Conservation (phyloP, 2,329 filamentous ascomycete species). For the Bretziella fagacearum region DNA sequence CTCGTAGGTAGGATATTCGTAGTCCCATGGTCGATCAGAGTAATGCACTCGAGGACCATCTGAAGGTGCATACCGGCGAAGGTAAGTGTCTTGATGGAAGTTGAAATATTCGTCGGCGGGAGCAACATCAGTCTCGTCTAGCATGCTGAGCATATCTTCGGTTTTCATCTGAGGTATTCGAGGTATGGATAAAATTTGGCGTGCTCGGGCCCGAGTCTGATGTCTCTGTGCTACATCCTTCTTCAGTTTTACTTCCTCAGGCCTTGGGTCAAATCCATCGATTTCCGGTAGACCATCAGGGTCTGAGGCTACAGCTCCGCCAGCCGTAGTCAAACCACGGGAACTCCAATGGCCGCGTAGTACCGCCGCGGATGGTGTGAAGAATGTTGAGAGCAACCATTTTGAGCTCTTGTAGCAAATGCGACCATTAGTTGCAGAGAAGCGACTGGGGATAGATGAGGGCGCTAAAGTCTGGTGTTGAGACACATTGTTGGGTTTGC, state of each 20-base stretch:
- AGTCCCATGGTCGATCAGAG: conserved; percentile 34
- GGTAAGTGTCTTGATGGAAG: conserved; percentile 35
- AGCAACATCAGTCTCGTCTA: conserved; percentile 28
- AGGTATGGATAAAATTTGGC: background rate
- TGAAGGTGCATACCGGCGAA: conserved; percentile 34
- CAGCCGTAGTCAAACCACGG: background rate
- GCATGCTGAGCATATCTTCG: conserved; percentile 35
- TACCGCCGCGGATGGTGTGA: conserved; percentile 13
- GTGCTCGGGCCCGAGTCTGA: background rate
- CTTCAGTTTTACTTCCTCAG: background rate
- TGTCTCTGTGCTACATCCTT: background rate
- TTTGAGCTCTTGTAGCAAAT: conserved; percentile 12
- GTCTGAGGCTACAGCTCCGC: background rate
- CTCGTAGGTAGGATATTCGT: conserved; percentile 28
- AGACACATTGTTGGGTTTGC: background rate
- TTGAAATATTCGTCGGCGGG: conserved; percentile 37
- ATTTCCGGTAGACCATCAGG: background rate
- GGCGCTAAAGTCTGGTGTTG: background rate
- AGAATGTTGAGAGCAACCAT: conserved; percentile 29
- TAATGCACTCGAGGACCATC: conserved; percentile 32
- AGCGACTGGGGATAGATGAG: background rate
- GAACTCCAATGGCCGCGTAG: background rate
- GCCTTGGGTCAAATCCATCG: background rate
- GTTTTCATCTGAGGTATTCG: conserved; percentile 14
- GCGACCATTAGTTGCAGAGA: background rate